Base-by-base conservation (phyloP, 1,284 basidiomycete species). In the Marasmius sp. region DNA sequence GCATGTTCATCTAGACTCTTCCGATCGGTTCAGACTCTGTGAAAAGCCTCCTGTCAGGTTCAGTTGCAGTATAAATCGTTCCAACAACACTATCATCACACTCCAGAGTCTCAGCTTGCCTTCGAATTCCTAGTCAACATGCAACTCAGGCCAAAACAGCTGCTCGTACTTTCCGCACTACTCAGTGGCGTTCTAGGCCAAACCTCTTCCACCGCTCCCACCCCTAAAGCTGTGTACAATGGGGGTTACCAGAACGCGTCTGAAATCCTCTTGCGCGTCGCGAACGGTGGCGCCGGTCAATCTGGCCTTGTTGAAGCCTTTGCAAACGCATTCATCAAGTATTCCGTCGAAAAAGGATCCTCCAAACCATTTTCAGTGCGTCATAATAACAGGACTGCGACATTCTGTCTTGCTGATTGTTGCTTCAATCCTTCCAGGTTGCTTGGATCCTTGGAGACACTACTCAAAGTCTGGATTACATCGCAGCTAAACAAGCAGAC, bases 381-480 rank as follows among this genome's bases (percentile, higher is more conserved):
- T 69, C 37, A 54, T 51, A 27, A 41, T n/a, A 48, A 58, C 45
- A 51, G 50, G 51, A 7, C 41, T 57, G 27, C 37, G 58, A 27
- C 27, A 27, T 27, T 2, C 20, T 20, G n/a, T 52, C 1, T 18
- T 12, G 58, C 56, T 7, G 60, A 43, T 51, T 20, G 56, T 48
- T 12, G 41, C 33, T 12, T 56, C 39, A 43, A n/a, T 36, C 43
- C 16, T 37, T 58, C 18, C 50, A 83, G 82, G 73, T 83, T 34
- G 81, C 70, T 14, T 83, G 83, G 82, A 79, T 80, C 66, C 69
- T 82, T 11, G 81, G 80, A 5, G 83, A 84, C 61, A 82, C 80
- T 1, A 83, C 81, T 0, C 73, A 82, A 55, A 81, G 79, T 61
- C 69, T 84, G 0, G 70, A 67, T 0, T 74, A 73, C 54, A 70